Base-by-base conservation (phyloP, 306 rosid genomes). In the Rosa persica region DNA sequence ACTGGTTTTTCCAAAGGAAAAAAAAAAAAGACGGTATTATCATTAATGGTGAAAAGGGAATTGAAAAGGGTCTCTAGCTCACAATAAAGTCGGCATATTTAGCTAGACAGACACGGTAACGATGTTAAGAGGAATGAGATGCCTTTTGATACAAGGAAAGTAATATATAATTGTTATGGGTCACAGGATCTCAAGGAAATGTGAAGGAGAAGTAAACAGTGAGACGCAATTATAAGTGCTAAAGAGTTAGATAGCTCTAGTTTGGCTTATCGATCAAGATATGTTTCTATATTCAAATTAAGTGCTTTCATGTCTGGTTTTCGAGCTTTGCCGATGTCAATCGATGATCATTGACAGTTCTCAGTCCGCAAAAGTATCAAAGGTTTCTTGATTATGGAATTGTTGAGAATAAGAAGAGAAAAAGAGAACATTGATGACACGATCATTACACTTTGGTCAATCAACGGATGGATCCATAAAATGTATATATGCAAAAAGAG, bases 201-300 rank as follows among this genome's bases (percentile, higher is more conserved):
- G 84, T 82, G 54, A 88, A 79, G 61, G 62, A 70, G 78, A 76
- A 83, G 72, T 55, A 80, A 83, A 83, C 77, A 77, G 44, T 78
- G 75, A 81, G 72, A 34, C 69, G 67, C 72, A 84, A 84, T 12
- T 61, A 12, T 38, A 86, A 78, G 86, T 71, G 40, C 52, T 36
- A 78, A 61, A 34, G 27, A 71, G 49, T 12, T 9, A 27, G 40
- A 5, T 71, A 51, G 61, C 52, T 76, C 68, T 75, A 47, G 46
- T 70, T 49, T 54, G 54, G 75, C 77, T 81, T 79, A 68, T 81
- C n/a, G n/a, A n/a, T n/a, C 80, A 80, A 72, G 79, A 79, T 77
- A 55, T 76, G 71, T 62, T 25, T 73, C 22, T 13, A 13, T 83
- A 75, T 36, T 11, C 40, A 12, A 61, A 61, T 27, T 27, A 27